Evolutionary conservation across 2,329 filamentous ascomycete genomes (phyloP), one percentile per base, ranked within the genome.

Genomic region (Xylaria hypoxylon): DNA sequence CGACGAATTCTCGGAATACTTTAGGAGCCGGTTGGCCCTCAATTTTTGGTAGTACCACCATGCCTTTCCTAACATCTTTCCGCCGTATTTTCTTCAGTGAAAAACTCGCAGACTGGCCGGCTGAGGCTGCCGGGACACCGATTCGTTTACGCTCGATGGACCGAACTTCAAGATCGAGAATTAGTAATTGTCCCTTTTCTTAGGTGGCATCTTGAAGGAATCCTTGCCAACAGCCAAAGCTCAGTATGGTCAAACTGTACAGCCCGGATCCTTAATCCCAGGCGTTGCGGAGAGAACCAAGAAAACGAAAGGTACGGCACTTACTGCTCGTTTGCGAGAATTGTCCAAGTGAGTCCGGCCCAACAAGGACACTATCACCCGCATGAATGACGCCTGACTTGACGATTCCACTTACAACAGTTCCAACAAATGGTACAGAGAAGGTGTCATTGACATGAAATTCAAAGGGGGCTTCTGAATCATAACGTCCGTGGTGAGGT

Each of bases 381-480:
- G 92, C 88, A 77, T 98, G 96, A 17, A 97, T 87, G 1, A 96
- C 90, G 0, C 95, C 92, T 1, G 90, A 89, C 74, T 96, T 97
- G 68, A 98, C 90, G 38, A 99, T 94, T 0, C 96, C 96, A 40
- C 93, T 96, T 1, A 99, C 94, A 0, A 99, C 96, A 0, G 96
- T 99, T 13, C 96, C 96, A 0, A 97, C 94, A 78, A 97, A 97
- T 2, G 96, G 96, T 4, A 99, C 96, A 0, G 94, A 97, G 84
- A 98, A 99, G 0, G 93, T 98, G 77, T 99, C 96, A 76, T 98
- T 99, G 70, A 99, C 87, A 67, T 97, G 90, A 73, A 98, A 97
- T 77, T 98, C 96, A 71, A 98, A 96, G 0, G 94, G 90, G 0
- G 92, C 93, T 52, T 93, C 90, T 19, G 90, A 85, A 77, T 98